phyloP scores from a whole-genome alignment of 2,329 filamentous ascomycete species.

The Xylaria digitata region DNA sequence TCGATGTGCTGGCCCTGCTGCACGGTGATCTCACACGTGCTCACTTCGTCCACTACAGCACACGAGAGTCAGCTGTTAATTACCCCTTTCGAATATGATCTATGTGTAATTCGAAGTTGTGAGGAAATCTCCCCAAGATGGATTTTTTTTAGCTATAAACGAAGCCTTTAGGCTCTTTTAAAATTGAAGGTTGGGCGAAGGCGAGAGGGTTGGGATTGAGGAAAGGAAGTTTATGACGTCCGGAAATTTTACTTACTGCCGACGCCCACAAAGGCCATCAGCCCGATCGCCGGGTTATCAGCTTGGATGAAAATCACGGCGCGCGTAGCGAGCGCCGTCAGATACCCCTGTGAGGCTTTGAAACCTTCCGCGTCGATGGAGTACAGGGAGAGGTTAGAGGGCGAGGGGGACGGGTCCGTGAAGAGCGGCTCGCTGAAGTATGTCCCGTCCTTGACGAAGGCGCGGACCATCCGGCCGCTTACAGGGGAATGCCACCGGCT shows the following conservation, averaged over 20 bases:
- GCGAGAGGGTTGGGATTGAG: too few species aligned
- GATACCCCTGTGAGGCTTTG: conserved; percentile 70
- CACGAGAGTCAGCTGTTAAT: too few species aligned
- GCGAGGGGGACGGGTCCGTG: conserved; percentile 46
- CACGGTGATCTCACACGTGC: conserved; percentile 77
- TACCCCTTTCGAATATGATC: too few species aligned
- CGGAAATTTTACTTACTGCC: conserved; percentile 57
- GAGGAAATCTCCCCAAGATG: too few species aligned
- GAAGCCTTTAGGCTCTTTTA: too few species aligned
- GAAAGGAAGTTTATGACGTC: too few species aligned
- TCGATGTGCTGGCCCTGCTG: conserved; percentile 71
- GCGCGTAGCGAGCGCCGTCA: conserved; percentile 74
- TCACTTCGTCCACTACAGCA: conserved; percentile 73
- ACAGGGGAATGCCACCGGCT: conserved; percentile 69
- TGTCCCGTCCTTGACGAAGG: conserved; percentile 64
- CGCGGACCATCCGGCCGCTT: conserved; percentile 63
- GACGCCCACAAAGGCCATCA: conserved; percentile 76
- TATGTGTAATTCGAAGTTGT: too few species aligned
- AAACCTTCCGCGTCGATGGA: conserved; percentile 48
- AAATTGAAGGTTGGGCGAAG: too few species aligned
- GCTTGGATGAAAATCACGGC: conserved; percentile 78
- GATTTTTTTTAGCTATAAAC: too few species aligned
- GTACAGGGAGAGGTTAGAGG: conserved; percentile 34
- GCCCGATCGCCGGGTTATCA: conserved; percentile 71
- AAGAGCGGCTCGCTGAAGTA: conserved; percentile 69